Evolutionary conservation across 495 filamentous ascomycete species (phyloP).

Genomic region (Penicillium lividum): DNA sequence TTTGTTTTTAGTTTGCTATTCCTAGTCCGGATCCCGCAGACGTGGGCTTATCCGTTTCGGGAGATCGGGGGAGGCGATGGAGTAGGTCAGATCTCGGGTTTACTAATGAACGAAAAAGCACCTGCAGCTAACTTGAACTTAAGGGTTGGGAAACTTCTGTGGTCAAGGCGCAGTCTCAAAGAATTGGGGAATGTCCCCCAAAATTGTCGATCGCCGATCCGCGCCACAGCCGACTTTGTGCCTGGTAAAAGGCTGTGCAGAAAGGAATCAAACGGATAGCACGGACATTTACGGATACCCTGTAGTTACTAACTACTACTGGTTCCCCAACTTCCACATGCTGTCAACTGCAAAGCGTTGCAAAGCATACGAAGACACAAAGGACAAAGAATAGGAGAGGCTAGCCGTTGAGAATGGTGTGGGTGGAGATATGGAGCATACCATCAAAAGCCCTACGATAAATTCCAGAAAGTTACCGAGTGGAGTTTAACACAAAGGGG

Average conservation of each 20-base stretch:
- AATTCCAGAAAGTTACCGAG: slow-evolving; percentile 1
- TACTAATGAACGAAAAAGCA: slow-evolving; percentile 19
- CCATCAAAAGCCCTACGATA: neutral
- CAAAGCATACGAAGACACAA: too few species aligned
- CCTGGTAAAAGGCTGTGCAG: slow-evolving; percentile 6
- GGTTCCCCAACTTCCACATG: neutral
- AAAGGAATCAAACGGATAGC: neutral
- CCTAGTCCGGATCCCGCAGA: slow-evolving; percentile 23
- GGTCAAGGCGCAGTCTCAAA: neutral
- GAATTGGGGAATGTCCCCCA: slow-evolving; percentile 1
- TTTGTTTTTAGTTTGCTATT: neutral
- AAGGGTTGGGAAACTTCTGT: slow-evolving; percentile 13
- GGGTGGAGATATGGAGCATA: slow-evolving; percentile 3
- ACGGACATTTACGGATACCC: neutral
- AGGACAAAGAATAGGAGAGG: neutral
- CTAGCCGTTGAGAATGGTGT: neutral
- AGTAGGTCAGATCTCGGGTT: slow-evolving; percentile 21
- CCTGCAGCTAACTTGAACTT: slow-evolving; percentile 15
- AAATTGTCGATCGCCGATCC: slow-evolving; percentile 20
- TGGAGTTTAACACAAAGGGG: neutral
- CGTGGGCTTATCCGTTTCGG: slow-evolving; percentile 14
- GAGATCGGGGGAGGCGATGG: slow-evolving; percentile 12
- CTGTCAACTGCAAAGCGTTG: neutral
- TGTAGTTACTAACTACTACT: too few species aligned
- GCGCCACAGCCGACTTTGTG: slow-evolving; percentile 24